These are phyloP conservation scores for Fusarium pseudograminearum DNA, from an alignment of 2,329 filamentous ascomycete species.

Conservation along the genomic window DNA sequence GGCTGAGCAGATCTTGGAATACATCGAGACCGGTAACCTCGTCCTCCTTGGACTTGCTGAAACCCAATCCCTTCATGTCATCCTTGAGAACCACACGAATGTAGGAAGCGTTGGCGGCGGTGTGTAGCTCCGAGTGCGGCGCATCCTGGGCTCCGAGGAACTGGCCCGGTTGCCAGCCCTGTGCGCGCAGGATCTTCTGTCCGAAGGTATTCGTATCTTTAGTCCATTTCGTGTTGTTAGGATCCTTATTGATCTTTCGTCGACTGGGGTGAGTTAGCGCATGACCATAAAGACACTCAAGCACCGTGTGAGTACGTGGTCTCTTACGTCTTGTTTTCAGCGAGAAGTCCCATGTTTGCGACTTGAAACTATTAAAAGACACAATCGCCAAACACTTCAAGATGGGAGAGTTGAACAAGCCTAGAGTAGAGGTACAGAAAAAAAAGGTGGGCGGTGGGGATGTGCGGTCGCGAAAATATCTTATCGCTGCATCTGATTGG, in stretches of 20 bases:
- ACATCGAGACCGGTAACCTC: slow-evolving; percentile 87
- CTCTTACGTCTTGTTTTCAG: slow-evolving; percentile 52
- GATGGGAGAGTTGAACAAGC: slow-evolving; percentile 25
- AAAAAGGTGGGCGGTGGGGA: slow-evolving; percentile 51
- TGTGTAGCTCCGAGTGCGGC: slow-evolving; percentile 80
- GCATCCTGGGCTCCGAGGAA: slow-evolving; percentile 84
- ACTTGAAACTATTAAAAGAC: slow-evolving; percentile 19
- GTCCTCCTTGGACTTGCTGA: slow-evolving; percentile 78
- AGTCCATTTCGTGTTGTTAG: slow-evolving; percentile 95
- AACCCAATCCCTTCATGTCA: slow-evolving; percentile 90
- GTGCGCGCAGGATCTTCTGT: slow-evolving; percentile 86
- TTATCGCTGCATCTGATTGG: slow-evolving; percentile 50
- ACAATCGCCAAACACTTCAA: slow-evolving; percentile 18
- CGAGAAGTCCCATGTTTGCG: slow-evolving; percentile 53
- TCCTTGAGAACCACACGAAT: slow-evolving; percentile 90
- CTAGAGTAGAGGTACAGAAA: slow-evolving; percentile 30
- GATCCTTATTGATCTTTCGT: slow-evolving; percentile 85
- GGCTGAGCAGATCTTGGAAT: slow-evolving; percentile 86
- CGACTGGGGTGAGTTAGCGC: slow-evolving; percentile 48
- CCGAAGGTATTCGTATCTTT: slow-evolving; percentile 86
- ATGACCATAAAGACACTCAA: neutral
- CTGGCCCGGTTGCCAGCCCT: slow-evolving; percentile 91
- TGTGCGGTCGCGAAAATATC: slow-evolving; percentile 36
- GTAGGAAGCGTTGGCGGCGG: slow-evolving; percentile 83
- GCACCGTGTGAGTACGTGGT: neutral